Evolutionary conservation across 2,329 filamentous ascomycete species (phyloP).

Genomic region (Hymenoscyphus scutula): DNA sequence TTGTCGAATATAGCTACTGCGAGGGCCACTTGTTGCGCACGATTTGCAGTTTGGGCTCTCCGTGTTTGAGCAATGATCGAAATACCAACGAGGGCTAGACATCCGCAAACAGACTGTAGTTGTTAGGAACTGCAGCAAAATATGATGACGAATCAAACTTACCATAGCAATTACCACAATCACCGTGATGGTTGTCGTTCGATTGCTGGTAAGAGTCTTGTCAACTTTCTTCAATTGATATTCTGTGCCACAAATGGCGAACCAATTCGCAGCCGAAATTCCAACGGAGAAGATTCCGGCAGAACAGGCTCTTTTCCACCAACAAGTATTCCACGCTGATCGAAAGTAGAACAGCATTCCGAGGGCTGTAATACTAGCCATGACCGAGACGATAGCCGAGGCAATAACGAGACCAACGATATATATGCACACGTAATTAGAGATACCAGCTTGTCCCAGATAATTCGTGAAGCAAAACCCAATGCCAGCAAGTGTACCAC

Average conservation of each 20-base stretch:
- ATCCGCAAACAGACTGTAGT: conserved; percentile 57
- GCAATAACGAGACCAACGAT: conserved; percentile 56
- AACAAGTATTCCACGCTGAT: conserved; percentile 72
- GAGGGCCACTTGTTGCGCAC: conserved; percentile 53
- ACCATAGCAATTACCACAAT: conserved; percentile 72
- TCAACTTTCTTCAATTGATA: conserved; percentile 58
- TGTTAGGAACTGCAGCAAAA: not conserved
- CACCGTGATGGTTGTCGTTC: conserved; percentile 62
- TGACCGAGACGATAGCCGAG: conserved; percentile 68
- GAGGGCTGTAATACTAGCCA: conserved; percentile 68
- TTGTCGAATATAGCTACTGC: conserved; percentile 65
- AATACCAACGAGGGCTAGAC: conserved; percentile 54
- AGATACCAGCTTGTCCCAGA: conserved; percentile 77
- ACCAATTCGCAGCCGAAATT: conserved; percentile 44
- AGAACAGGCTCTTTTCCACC: conserved; percentile 70
- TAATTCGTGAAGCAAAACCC: conserved; percentile 87
- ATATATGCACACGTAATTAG: conserved; percentile 71
- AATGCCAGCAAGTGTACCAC: conserved; percentile 68
- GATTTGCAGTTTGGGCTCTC: conserved; percentile 31
- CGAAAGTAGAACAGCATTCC: conserved; percentile 75
- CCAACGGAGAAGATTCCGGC: conserved; percentile 42
- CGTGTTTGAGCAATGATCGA: conserved; percentile 47
- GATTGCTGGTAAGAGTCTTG: conserved; percentile 34
- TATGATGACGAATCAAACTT: conserved; percentile 35
- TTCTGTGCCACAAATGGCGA: conserved; percentile 66